These are phyloP conservation scores for Aureobasidium uvarum DNA, from an alignment of 2,329 filamentous ascomycete genomes.

Conservation along the genomic window DNA sequence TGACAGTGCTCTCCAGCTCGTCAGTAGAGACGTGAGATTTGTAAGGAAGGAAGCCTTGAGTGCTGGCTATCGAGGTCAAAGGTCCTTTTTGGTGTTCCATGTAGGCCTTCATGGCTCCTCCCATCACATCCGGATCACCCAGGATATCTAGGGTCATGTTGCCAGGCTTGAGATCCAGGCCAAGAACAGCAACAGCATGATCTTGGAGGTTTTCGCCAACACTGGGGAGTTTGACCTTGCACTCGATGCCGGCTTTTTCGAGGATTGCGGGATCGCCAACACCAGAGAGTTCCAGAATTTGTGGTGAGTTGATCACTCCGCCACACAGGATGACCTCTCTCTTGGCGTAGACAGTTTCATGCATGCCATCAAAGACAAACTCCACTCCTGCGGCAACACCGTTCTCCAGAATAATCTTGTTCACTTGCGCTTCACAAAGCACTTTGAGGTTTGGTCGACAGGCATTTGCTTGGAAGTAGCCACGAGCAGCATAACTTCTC, in stretches of 20 bases:
- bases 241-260: slow-evolving; percentile 44
- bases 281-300: slow-evolving; percentile 61
- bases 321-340: slow-evolving; percentile 60
- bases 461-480: slow-evolving; percentile 41
- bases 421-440: slow-evolving; percentile 49
- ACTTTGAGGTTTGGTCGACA: slow-evolving; percentile 48
- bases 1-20: slow-evolving; percentile 38
- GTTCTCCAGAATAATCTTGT: slow-evolving; percentile 48
- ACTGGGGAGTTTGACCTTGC: slow-evolving; percentile 46
- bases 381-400: slow-evolving; percentile 43
- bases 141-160: slow-evolving; percentile 36
- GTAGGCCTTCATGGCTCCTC: slow-evolving; percentile 38
- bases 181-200: slow-evolving; percentile 30
- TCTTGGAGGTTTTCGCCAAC: slow-evolving; percentile 41
- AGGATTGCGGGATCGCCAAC: slow-evolving; percentile 53
- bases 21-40: slow-evolving; percentile 38
- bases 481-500: slow-evolving; percentile 40
- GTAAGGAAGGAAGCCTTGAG: slow-evolving; percentile 42
- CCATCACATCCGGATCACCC: slow-evolving; percentile 37
- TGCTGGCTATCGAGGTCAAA: slow-evolving; percentile 37
- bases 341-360: slow-evolving; percentile 39
- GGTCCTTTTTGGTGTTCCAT: slow-evolving; percentile 37
- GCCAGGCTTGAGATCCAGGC: slow-evolving; percentile 34
- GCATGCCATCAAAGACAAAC: slow-evolving; percentile 43
- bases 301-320: slow-evolving; percentile 58